Evolutionary conservation across 306 rosid species (phyloP), one percentile per base, ranked within the genome.

Genomic region (Medicago arabica): DNA sequence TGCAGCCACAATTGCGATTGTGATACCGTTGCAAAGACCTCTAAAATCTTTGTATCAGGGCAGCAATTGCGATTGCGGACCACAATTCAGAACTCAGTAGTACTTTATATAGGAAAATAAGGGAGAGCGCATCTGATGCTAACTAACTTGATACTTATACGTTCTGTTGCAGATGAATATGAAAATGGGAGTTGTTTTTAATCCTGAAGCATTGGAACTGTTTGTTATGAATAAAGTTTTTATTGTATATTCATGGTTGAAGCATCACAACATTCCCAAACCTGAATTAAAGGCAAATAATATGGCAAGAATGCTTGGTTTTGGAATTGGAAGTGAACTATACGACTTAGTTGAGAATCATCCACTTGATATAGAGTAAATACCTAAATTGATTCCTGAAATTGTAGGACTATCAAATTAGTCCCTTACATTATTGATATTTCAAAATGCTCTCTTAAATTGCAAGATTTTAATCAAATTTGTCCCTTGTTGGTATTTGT

Each of bases 241-340:
- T 61, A 77, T 81, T n/a, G 96, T 89, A 57, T 84, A 94, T 77
- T 82, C 88, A 40, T 94, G 98, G 98, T 81, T 94, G 88, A 92
- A 87, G 92, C 85, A 85, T 81, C 95, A 90, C 78, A 69, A 83
- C 78, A 85, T 89, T 81, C 93, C 98, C 28, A 90, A 87, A 80
- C 91, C 98, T 65, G 83, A 87, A 82, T 38, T 86, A 80, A 94
- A 87, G 89, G 63, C 90, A 21, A 81, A 83, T 83, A 89, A 92
- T 82, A 94, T 94, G 98, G 98, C 98, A 76, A 87, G 89, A 78
- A 92, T 94, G 98, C 97, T 92, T 77, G 98, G 98, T n/a, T 94
- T 94, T 54, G 91, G 88, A 18, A 92, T 94, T 80, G 98, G 96
- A 15, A 86, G 89, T 78, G 98, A 90, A 31, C 89, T 94, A 10